Evolutionary conservation across 495 filamentous ascomycete genomes (phyloP), one percentile per base, ranked within the genome.

Genomic region (Penicillium angulare): DNA sequence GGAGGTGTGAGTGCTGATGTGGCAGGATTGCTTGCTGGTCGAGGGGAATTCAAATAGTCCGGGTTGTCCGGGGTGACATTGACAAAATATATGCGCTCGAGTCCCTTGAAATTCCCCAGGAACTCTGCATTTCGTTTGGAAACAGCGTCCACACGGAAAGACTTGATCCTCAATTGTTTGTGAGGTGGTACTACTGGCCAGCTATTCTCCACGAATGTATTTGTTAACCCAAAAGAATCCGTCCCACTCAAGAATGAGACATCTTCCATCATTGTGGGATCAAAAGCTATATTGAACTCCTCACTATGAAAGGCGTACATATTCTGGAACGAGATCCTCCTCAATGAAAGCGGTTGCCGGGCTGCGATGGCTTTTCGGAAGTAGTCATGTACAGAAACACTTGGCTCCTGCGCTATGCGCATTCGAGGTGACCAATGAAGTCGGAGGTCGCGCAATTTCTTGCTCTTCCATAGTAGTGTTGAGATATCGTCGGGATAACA

Each of bases 401-500:
- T 82, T 9, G 79, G 78, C 53, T 86, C 83, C 32, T 79, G 77
- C 20, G 65, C 68, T 32, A 76, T 72, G 13, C 82, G 71, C 79
- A 86, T 86, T 7, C 83, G 82, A 7, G 82, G 80, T 24, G 71
- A 82, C 76, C 79, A 86, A 52, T 85, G 79, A 24, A 85, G 49
- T 29, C 65, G 79, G 6, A 86, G 69, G 16, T 80, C 77, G 34
- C 66, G 67, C 24, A 86, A 61, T 24, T 79, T 80, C 43, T 67
- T 73, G 13, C 79, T 77, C 27, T 75, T 70, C 20, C 69, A 64
- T 3, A 85, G 66, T 20, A 86, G 61, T 6, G 79, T 68, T 7
- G 80, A 80, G 26, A 86, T 77, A 57, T 86, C 82, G 57, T 86
- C 83, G 0, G 80, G 78, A 50, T 85, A 85, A 61, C 83, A 86